Percentiles rank a stretch among this genome's conserved stretches.
Conservation (phyloP, 306 rosid genomes). For the Ammopiptanthus mongolicus region DNA sequence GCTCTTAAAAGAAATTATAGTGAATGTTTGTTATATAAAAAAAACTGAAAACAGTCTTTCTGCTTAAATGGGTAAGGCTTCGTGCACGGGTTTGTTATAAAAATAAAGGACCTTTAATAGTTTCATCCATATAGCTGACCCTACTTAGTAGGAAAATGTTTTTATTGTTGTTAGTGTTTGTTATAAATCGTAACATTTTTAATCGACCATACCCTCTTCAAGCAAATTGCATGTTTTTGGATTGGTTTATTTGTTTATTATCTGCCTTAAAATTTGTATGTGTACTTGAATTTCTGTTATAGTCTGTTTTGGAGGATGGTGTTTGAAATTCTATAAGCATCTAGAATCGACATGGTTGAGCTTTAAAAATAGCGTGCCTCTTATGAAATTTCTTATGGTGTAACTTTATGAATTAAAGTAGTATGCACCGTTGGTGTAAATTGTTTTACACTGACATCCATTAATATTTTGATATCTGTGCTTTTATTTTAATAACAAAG, state of each 20-base stretch:
- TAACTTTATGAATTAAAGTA: too few relatives aligned
- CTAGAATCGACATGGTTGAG: neutral
- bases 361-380: neutral
- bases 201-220: neutral
- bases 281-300: constrained; percentile 1
- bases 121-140: neutral
- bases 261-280: neutral
- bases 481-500: too few relatives aligned
- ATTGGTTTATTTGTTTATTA: neutral
- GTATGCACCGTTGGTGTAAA: too few relatives aligned
- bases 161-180: neutral
- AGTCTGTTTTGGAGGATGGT: neutral
- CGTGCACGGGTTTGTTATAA: neutral
- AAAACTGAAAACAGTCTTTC: neutral
- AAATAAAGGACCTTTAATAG: neutral
- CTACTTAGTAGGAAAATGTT: neutral
- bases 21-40: neutral
- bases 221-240: neutral
- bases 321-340: neutral
- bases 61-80: too few relatives aligned
- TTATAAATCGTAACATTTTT: neutral
- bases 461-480: too few relatives aligned
- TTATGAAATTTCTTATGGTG: neutral
- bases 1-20: neutral
- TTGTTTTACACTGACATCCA: too few relatives aligned